Evolutionary conservation across 306 rosid species (phyloP), one percentile per base, ranked within the genome.

Genomic region (Trichosanthes cucumerina): DNA sequence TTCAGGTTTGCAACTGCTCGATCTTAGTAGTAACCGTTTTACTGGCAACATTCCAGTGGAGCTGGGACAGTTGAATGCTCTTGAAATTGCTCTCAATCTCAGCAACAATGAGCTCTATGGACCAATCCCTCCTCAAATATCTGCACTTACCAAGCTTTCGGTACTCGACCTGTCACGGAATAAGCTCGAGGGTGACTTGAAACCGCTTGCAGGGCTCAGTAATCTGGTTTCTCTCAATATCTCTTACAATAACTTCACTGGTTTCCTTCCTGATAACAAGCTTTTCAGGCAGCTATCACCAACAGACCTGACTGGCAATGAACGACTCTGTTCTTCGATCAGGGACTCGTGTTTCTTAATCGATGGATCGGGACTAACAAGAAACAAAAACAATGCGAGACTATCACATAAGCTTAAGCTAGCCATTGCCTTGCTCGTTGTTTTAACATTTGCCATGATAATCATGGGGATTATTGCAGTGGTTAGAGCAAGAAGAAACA

Each of bases 151-250:
- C 66, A 91, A 88, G 87, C 86, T 93, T 1, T 91, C 96, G 13
- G 81, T 86, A 59, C 88, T 93, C 46, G 97, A 93, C 84, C 88
- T 93, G 69, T 91, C 97, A 0, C 89, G 88, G 88, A 93, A 93
- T 81, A 82, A 38, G 60, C 87, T 93, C 38, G 89, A 88, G 83
- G 97, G 98, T 9, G 92, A 88, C 77, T 68, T 93, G 81, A 59
- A 82, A 83, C 91, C 62, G 23, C 88, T 91, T 31, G 83, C 93
- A 0, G 86, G 82, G 53, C 93, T 93, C 0, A 89, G 81, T 62
- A 93, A 90, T 84, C 96, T 93, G 52, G 97, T 91, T 81, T 89
- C 97, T 56, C 83, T 91, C 8, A 93, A 93, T 78, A 81, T 93
- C 80, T 93, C 98, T 44, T 86, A 87, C 88, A 93, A 93, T 87